phyloP scores from a whole-genome alignment of 805 yeast species.

The Gaillardinia entomophila region DNA sequence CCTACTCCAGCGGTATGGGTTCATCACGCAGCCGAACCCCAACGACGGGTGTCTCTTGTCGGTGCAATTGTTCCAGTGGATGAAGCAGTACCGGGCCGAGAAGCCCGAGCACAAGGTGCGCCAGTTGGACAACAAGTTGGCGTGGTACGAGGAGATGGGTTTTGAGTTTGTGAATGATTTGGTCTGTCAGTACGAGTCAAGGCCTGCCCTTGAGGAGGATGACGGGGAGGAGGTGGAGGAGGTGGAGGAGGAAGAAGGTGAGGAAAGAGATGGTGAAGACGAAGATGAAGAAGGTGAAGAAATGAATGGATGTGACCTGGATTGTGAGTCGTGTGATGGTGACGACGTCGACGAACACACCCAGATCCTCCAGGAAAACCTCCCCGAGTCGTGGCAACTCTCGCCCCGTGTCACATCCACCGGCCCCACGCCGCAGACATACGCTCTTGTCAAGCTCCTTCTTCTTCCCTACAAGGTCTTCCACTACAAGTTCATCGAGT shows the following conservation, averaged over 20 bases:
- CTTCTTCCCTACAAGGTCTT: constrained; percentile 23
- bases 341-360: constrained; percentile 10
- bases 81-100: constrained; percentile 16
- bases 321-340: constrained; percentile 12
- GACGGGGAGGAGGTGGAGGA: constrained; percentile 1
- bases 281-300: constrained; percentile 12
- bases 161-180: constrained; percentile 31
- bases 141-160: constrained; percentile 47
- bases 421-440: constrained; percentile 42
- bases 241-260: constrained; percentile 10
- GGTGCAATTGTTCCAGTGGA: constrained; percentile 35
- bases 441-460: constrained; percentile 24
- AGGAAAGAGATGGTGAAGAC: constrained; percentile 10
- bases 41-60: constrained; percentile 58
- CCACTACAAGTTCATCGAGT: constrained; percentile 12
- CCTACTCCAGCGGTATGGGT: constrained; percentile 74
- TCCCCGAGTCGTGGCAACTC: constrained; percentile 40
- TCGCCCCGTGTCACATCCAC: constrained; percentile 31
- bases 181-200: constrained; percentile 2
- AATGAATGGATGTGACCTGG: constrained; percentile 11
- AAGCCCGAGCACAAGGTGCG: constrained; percentile 20
- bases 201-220: constrained; percentile 2
- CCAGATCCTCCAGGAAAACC: constrained; percentile 6
- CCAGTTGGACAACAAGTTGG: constrained; percentile 31
- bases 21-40: constrained; percentile 43